A percentile compares a stretch with the other conserved stretches of the same genome.
Conservation (phyloP, 2,329 filamentous ascomycete genomes). For the Pyricularia sp. region DNA sequence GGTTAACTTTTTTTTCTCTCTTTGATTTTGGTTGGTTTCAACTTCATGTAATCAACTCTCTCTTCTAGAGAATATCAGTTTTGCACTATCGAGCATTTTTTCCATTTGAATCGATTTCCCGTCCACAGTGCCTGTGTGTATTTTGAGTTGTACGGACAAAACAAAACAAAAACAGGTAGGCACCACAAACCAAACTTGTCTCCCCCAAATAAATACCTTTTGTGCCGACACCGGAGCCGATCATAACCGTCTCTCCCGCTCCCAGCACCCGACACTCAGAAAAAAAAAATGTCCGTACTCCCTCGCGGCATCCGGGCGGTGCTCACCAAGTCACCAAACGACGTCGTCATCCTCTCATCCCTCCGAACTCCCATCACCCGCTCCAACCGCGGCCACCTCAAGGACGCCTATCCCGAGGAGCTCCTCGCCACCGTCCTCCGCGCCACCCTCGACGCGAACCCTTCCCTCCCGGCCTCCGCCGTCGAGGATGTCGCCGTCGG, state of each 20-base stretch:
- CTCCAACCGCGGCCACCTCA: slow-evolving; percentile 69
- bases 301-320: slow-evolving; percentile 61
- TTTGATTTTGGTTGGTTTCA: neutral
- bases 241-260: neutral
- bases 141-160: neutral
- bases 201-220: neutral
- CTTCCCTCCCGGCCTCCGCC: slow-evolving; percentile 53
- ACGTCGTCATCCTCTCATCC: slow-evolving; percentile 82
- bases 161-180: neutral
- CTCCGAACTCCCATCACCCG: slow-evolving; percentile 78
- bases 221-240: neutral
- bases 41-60: no score
- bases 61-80: no score
- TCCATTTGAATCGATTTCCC: no score
- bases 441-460: slow-evolving; percentile 59
- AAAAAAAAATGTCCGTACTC: slow-evolving; percentile 14
- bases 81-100: no score
- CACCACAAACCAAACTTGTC: neutral
- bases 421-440: slow-evolving; percentile 55
- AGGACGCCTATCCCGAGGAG: slow-evolving; percentile 84
- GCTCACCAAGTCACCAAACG: slow-evolving; percentile 63
- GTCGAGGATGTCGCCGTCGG: slow-evolving; percentile 78
- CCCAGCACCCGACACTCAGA: neutral
- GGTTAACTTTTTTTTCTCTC: neutral
- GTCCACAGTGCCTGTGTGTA: no score